A percentile compares a stretch with the other conserved stretches of the same genome.
These are phyloP conservation scores for Cyberlindnera samutprakarnensis DNA, from an alignment of 805 yeast genomes.

Conservation along the genomic window DNA sequence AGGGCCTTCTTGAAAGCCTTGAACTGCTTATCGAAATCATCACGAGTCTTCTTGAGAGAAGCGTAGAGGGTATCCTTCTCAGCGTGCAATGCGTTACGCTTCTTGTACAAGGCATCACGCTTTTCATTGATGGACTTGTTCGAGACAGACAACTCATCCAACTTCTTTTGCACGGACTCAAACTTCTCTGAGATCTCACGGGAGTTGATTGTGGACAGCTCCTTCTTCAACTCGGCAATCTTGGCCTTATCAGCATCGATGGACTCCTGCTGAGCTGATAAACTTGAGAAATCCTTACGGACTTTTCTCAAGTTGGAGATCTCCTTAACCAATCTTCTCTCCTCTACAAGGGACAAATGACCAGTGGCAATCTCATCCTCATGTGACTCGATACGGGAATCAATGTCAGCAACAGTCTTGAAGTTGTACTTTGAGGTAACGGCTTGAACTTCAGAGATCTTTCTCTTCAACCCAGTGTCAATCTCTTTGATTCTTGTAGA, in stretches of 20 bases:
- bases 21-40: slow-evolving; percentile 69
- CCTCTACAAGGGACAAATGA: slow-evolving; percentile 79
- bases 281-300: slow-evolving; percentile 65
- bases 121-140: slow-evolving; percentile 58
- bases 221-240: slow-evolving; percentile 66
- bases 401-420: slow-evolving; percentile 63
- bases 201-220: slow-evolving; percentile 46
- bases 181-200: slow-evolving; percentile 62
- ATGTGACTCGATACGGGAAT: slow-evolving; percentile 52
- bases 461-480: slow-evolving; percentile 68
- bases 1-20: slow-evolving; percentile 60
- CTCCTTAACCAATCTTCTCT: slow-evolving; percentile 78
- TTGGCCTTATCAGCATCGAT: slow-evolving; percentile 74
- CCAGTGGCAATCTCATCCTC: slow-evolving; percentile 78
- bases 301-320: slow-evolving; percentile 75
- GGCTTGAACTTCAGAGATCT: slow-evolving; percentile 65
- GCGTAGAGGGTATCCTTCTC: slow-evolving; percentile 63
- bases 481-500: slow-evolving; percentile 62
- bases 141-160: slow-evolving; percentile 55
- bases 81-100: slow-evolving; percentile 60
- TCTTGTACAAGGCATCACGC: slow-evolving; percentile 54
- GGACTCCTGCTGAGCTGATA: slow-evolving; percentile 69
- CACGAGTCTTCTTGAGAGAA: slow-evolving; percentile 59
- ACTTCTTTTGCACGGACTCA: slow-evolving; percentile 58
- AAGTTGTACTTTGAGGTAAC: slow-evolving; percentile 64